Evolutionary conservation across 176 grass and related monocot species (phyloP).

Genomic region (Cenchrus purpureus): DNA sequence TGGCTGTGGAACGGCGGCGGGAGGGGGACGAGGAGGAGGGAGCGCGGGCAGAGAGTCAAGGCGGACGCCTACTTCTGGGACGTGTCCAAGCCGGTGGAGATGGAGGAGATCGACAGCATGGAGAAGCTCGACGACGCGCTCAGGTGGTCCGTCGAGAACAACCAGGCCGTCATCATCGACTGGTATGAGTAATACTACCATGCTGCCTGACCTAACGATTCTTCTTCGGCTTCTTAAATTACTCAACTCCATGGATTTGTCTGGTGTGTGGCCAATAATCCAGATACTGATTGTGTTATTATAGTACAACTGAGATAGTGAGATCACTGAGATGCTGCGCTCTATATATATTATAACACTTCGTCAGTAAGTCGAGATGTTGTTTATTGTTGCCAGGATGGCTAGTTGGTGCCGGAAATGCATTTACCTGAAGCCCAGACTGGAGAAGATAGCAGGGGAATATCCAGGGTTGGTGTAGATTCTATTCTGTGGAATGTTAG

Average conservation of each 20-base stretch:
- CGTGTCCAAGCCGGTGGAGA: slow-evolving; percentile 66
- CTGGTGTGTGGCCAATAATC: background rate
- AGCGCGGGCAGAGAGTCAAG: slow-evolving; percentile 11
- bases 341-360: background rate
- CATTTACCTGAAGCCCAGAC: slow-evolving; percentile 91
- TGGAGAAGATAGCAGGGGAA: slow-evolving; percentile 96
- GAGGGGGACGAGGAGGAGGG: background rate
- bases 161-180: slow-evolving; percentile 72
- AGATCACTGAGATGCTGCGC: background rate
- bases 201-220: background rate
- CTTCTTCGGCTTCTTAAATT: background rate
- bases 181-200: slow-evolving; percentile 44
- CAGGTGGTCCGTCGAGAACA: slow-evolving; percentile 54
- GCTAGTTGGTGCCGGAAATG: slow-evolving; percentile 93
- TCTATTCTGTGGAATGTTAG: background rate
- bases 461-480: slow-evolving; percentile 62
- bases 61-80: slow-evolving; percentile 73
- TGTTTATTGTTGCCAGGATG: slow-evolving; percentile 64
- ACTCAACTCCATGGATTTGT: background rate
- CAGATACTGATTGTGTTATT: background rate
- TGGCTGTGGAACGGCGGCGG: slow-evolving; percentile 32
- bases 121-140: slow-evolving; percentile 80
- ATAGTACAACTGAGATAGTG: background rate
- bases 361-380: background rate
- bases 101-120: slow-evolving; percentile 78